Base-by-base conservation (phyloP, 768 basidiomycete genomes). In the Trichaptum fuscoviolaceum region DNA sequence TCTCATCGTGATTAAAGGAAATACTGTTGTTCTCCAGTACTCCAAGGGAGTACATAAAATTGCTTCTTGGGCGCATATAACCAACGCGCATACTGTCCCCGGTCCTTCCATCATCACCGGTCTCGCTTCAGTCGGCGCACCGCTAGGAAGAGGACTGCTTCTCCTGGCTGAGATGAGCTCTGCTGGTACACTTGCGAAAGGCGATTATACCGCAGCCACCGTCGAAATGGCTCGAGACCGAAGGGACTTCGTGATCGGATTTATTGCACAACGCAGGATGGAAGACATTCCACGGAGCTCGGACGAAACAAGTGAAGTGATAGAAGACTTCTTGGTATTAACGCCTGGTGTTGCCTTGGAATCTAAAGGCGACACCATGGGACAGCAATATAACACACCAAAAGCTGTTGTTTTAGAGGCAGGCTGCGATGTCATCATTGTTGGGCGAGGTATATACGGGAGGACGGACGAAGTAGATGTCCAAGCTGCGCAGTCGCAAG, bases 81-180 rank as follows among this genome's bases (percentile, higher is more conserved):
- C 95, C 63, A 99, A 99, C 75, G 97, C 97, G 1, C 97, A 99
- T 76, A 87, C 91, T 10, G 88, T 99, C 36, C 95, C 97, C 1
- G 97, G 97, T n/a, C 94, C 95, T 2, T 95, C 95, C 17, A 88
- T 99, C 70, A 85, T 99, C 69, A 82, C 86, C n/a, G 96, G 97
- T 18, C 89, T 99, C 35, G 81, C 91, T 1, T 89, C 90, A 7
- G 86, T 99, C 42, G 97, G 97, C 57, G 77, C 88, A 9, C 93
- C 95, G 0, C 83, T 94, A 18, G 87, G 88, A 1, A 85, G 97
- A 15, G 97, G 93, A 0, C 84, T 99, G 20, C 82, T 99, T 60
- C 82, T 99, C 42, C 88, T 99, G 58, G 93, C 96, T 42, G 95
- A 99, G 76, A 99, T 99, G 97, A 95, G 92, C 72, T 93, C 92